These are phyloP conservation scores for Yamadazyma scolyti DNA, from an alignment of 805 yeast species.

Conservation along the genomic window DNA sequence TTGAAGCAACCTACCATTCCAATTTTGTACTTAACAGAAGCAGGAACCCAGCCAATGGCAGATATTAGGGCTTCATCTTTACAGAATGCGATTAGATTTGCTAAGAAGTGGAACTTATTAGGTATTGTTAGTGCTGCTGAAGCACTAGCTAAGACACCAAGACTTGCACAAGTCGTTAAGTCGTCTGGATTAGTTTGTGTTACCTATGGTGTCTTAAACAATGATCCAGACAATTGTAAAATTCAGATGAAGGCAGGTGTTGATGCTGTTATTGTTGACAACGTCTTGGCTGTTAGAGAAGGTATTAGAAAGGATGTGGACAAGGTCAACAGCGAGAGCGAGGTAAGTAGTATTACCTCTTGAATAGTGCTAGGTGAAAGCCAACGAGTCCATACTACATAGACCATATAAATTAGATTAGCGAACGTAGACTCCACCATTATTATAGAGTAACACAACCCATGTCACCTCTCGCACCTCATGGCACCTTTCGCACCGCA, in stretches of 20 bases:
- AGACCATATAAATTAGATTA: no score
- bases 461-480: no score
- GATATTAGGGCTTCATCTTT: constrained; percentile 84
- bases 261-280: constrained; percentile 97
- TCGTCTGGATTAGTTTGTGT: constrained; percentile 89
- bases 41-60: constrained; percentile 83
- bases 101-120: constrained; percentile 83
- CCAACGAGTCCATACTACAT: no score
- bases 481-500: no score
- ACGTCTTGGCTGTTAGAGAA: constrained; percentile 87
- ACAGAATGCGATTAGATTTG: constrained; percentile 88
- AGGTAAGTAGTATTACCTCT: constrained; percentile 4
- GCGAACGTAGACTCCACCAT: no score
- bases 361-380: no score
- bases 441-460: no score
- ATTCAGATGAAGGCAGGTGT: constrained; percentile 91
- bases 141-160: constrained; percentile 84
- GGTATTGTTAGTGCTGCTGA: constrained; percentile 90
- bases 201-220: constrained; percentile 83
- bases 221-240: constrained; percentile 77
- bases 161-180: constrained; percentile 87
- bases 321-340: constrained; percentile 7
- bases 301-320: constrained; percentile 50
- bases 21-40: constrained; percentile 82
- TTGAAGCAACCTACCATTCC: constrained; percentile 94